phyloP scores from a whole-genome alignment of 371 early-diverging fungal species.

The Zopfochytrium polystomum region DNA sequence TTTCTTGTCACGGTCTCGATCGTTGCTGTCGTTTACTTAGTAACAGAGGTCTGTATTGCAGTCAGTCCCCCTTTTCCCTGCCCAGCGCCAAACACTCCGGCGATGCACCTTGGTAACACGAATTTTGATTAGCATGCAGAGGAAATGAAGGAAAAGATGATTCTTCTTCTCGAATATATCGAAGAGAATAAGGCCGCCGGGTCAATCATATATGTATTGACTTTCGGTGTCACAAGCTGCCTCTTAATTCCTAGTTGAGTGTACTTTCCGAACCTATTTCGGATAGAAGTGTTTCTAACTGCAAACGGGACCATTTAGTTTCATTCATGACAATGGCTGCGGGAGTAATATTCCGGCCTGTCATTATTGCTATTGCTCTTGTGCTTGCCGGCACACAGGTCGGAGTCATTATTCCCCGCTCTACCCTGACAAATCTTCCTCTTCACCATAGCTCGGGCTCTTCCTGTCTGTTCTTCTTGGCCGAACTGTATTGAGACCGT shows the following conservation, averaged over 20 bases:
- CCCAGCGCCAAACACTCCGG: too few relatives aligned
- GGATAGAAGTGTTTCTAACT: neutral
- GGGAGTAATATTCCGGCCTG: slow-evolving; percentile 35
- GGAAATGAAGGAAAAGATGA: slow-evolving; percentile 9
- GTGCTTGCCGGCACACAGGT: slow-evolving; percentile 35
- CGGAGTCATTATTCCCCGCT: neutral
- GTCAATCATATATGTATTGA: slow-evolving; percentile 20
- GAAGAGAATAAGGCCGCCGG: slow-evolving; percentile 26
- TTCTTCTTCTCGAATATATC: slow-evolving; percentile 19
- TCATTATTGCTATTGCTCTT: slow-evolving; percentile 18
- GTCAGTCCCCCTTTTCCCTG: too few relatives aligned
- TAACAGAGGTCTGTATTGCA: too few relatives aligned
- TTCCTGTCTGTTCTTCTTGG: slow-evolving; percentile 28
- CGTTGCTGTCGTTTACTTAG: too few relatives aligned
- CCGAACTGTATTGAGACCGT: slow-evolving; percentile 33
- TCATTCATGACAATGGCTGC: slow-evolving; percentile 29
- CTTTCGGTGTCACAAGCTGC: slow-evolving; percentile 16
- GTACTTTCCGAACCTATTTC: neutral
- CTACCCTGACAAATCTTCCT: neutral
- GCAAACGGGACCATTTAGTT: slow-evolving; percentile 1
- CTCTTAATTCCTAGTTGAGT: slow-evolving; percentile 27
- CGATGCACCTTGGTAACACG: too few relatives aligned
- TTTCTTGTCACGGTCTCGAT: too few relatives aligned
- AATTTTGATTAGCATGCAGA: too few relatives aligned
- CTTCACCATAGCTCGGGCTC: slow-evolving; percentile 23